Evolutionary conservation across 2,329 filamentous ascomycete species (phyloP).

Genomic region (Exophiala lecanii-corni): DNA sequence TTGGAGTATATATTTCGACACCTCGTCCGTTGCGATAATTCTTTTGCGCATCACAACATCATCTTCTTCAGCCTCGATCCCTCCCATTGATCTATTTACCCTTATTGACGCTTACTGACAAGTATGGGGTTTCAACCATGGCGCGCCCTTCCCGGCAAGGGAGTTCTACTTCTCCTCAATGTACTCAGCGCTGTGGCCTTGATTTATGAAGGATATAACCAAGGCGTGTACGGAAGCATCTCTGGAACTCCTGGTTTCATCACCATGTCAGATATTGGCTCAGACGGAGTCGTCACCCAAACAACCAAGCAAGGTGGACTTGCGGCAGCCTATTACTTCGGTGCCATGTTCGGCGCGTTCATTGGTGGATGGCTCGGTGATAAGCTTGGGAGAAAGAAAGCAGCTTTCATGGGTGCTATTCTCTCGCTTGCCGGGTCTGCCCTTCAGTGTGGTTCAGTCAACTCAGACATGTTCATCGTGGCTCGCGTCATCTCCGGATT

Average conservation of each 20-base stretch:
- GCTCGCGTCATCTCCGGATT: slow-evolving; percentile 31
- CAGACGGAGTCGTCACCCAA: slow-evolving; percentile 25
- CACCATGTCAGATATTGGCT: slow-evolving; percentile 27
- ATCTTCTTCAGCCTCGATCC: too few species aligned
- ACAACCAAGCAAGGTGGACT: slow-evolving; percentile 31
- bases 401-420: slow-evolving; percentile 25
- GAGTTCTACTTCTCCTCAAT: slow-evolving; percentile 28
- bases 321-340: slow-evolving; percentile 31
- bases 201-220: slow-evolving; percentile 32
- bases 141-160: slow-evolving; percentile 28
- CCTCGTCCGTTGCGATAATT: too few species aligned
- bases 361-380: slow-evolving; percentile 29
- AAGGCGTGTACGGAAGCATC: slow-evolving; percentile 30
- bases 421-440: slow-evolving; percentile 29
- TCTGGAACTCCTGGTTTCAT: slow-evolving; percentile 30
- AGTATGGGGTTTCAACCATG: slow-evolving; percentile 28
- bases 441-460: slow-evolving; percentile 25
- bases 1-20: too few species aligned
- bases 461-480: slow-evolving; percentile 31
- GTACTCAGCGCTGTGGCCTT: slow-evolving; percentile 28
- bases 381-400: slow-evolving; percentile 28
- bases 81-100: too few species aligned
- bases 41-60: too few species aligned
- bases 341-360: slow-evolving; percentile 29
- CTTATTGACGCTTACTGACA: too few species aligned